Percentiles rank a stretch among this genome's conserved stretches.
Evolutionary conservation across 371 early-diverging fungal genomes (phyloP).

Genomic region (Fennellomyces sp.): DNA sequence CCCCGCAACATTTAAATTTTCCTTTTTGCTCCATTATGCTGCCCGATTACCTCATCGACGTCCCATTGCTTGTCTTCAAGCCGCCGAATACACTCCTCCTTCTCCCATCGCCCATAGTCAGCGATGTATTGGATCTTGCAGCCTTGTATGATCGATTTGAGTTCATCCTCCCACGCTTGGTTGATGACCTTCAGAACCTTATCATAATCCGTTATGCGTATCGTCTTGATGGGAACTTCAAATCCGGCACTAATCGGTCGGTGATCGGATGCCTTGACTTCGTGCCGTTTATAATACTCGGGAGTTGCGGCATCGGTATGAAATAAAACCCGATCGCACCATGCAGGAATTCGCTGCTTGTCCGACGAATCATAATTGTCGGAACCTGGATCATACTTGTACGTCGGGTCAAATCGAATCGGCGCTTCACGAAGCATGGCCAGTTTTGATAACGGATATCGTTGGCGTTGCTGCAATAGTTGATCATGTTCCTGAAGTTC

Average conservation of each 20-base stretch:
- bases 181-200: constrained; percentile 10
- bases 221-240: not conserved
- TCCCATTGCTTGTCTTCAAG: no score
- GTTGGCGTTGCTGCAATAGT: constrained; percentile 53
- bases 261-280: constrained; percentile 78
- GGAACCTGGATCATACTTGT: constrained; percentile 80
- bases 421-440: constrained; percentile 67
- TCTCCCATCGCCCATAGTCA: constrained; percentile 24
- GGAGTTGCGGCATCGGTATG: constrained; percentile 38
- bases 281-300: constrained; percentile 53
- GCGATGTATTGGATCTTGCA: constrained; percentile 29
- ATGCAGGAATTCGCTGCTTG: constrained; percentile 81
- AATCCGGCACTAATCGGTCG: constrained; percentile 78
- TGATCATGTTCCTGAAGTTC: constrained; percentile 68
- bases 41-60: constrained; percentile 17
- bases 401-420: constrained; percentile 80
- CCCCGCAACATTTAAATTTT: not conserved
- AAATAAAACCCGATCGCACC: constrained; percentile 84
- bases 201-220: constrained; percentile 2
- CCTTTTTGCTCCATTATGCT: not conserved
- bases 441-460: constrained; percentile 60
- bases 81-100: not conserved
- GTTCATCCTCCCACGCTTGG: constrained; percentile 19
- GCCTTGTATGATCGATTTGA: constrained; percentile 16
- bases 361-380: constrained; percentile 78